Evolutionary conservation across 2,329 filamentous ascomycete genomes (phyloP).

Genomic region (Dactylellina haptotyla): DNA sequence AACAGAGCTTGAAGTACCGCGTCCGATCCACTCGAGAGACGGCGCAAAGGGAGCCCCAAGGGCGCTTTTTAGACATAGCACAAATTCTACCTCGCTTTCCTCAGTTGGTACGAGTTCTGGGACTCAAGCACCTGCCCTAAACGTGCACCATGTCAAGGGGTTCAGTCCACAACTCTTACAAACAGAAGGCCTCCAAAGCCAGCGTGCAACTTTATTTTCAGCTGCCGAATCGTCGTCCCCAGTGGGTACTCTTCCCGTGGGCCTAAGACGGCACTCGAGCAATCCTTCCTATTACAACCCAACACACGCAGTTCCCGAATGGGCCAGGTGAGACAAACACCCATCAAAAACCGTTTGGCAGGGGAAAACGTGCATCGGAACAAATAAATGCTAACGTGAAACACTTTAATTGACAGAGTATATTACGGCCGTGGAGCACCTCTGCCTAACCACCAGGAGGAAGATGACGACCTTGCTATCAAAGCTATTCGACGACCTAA

Average conservation of each 20-base stretch:
- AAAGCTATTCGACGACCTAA: constrained; percentile 43
- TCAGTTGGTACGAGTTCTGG: constrained; percentile 26
- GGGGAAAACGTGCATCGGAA: constrained; percentile 32
- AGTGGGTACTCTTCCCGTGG: no score
- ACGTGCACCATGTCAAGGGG: constrained; percentile 45
- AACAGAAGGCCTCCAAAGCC: constrained; percentile 40
- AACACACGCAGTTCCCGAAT: constrained; percentile 52
- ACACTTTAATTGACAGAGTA: constrained; percentile 52
- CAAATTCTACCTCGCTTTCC: constrained; percentile 33
- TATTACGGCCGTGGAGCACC: constrained; percentile 52
- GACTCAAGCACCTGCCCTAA: constrained; percentile 36
- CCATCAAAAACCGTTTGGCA: constrained; percentile 36
- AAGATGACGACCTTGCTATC: constrained; percentile 48
- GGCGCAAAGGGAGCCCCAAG: constrained; percentile 29
- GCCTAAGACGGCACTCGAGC: constrained; percentile 45
- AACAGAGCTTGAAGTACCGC: constrained; percentile 39
- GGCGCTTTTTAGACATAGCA: constrained; percentile 23
- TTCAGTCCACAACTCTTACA: constrained; percentile 40
- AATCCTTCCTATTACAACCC: constrained; percentile 51
- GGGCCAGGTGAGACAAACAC: constrained; percentile 53
- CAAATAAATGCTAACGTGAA: constrained; percentile 48
- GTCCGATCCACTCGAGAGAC: constrained; percentile 34
- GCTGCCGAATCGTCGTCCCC: constrained; percentile 17
- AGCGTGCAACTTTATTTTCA: constrained; percentile 48
- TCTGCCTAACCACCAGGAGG: constrained; percentile 48